Conservation (phyloP, 2,329 filamentous ascomycete species). For the Stachybotrys echinatus region DNA sequence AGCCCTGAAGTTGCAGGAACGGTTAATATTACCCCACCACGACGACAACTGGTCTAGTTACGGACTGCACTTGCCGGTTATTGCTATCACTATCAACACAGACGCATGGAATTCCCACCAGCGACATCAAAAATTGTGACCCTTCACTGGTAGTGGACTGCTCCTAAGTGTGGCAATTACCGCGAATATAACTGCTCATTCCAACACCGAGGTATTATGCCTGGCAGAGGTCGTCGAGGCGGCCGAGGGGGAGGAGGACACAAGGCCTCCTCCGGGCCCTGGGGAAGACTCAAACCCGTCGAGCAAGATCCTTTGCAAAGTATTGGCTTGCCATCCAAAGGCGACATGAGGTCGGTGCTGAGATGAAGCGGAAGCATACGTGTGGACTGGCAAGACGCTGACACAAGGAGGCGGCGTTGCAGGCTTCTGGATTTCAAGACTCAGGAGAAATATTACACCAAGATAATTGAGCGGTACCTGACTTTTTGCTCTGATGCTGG, state of each 20-base stretch:
- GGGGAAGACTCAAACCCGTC: slow-evolving; percentile 68
- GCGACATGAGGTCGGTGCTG: slow-evolving; percentile 66
- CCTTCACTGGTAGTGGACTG: too few relatives aligned
- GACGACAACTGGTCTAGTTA: too few relatives aligned
- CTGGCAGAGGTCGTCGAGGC: slow-evolving; percentile 23
- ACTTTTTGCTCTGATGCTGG: slow-evolving; percentile 75
- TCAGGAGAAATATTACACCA: slow-evolving; percentile 82
- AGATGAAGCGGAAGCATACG: neutral
- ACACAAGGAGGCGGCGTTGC: neutral
- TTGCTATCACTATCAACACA: too few relatives aligned
- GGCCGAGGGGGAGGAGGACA: slow-evolving; percentile 13
- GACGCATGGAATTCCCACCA: too few relatives aligned
- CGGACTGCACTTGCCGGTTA: too few relatives aligned
- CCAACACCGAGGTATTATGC: slow-evolving; percentile 12
- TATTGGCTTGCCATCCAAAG: slow-evolving; percentile 85
- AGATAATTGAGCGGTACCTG: slow-evolving; percentile 85
- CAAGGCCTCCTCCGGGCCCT: slow-evolving; percentile 43
- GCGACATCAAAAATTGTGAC: too few relatives aligned
- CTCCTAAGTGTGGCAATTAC: too few relatives aligned
- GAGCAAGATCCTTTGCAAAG: slow-evolving; percentile 72
- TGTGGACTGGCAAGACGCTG: neutral
- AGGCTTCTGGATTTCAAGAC: slow-evolving; percentile 69
- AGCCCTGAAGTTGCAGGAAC: too few relatives aligned
- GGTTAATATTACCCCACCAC: too few relatives aligned
- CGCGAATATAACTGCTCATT: too few relatives aligned